Evolutionary conservation across 2,329 filamentous ascomycete genomes (phyloP).

Genomic region (Purpureocillium takamizusanense): DNA sequence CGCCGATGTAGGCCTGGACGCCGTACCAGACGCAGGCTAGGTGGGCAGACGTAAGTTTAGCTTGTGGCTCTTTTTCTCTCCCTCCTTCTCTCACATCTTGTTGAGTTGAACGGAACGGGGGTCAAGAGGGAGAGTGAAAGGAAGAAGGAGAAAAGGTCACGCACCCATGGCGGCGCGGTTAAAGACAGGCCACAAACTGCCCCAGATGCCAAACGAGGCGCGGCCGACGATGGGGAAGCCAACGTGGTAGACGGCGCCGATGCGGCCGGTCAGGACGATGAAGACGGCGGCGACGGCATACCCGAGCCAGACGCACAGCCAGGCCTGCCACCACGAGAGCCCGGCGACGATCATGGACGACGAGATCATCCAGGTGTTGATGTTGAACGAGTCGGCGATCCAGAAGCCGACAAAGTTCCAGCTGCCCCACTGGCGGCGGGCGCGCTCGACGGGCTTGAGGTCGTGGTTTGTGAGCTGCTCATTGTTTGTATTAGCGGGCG

Average conservation of each 20-base stretch:
- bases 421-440: slow-evolving; percentile 71
- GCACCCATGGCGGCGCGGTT: slow-evolving; percentile 73
- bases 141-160: slow-evolving; percentile 6
- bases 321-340: slow-evolving; percentile 86
- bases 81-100: too few species aligned
- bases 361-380: slow-evolving; percentile 92
- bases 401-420: slow-evolving; percentile 88
- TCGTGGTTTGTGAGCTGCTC: slow-evolving; percentile 69
- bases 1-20: slow-evolving; percentile 78
- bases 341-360: slow-evolving; percentile 71
- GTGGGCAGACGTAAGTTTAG: too few species aligned
- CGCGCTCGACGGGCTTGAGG: slow-evolving; percentile 70
- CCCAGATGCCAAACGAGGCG: slow-evolving; percentile 82
- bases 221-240: slow-evolving; percentile 76
- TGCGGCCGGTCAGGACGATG: slow-evolving; percentile 68
- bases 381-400: slow-evolving; percentile 79
- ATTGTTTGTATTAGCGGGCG: too few species aligned
- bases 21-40: slow-evolving; percentile 77
- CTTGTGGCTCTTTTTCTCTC: too few species aligned
- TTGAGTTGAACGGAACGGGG: too few species aligned
- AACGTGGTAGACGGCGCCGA: slow-evolving; percentile 82
- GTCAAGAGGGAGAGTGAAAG: neutral
- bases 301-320: slow-evolving; percentile 81
- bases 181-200: slow-evolving; percentile 78
- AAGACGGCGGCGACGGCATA: slow-evolving; percentile 72